Percentiles rank a stretch among this genome's conserved stretches.
Evolutionary conservation across 108 stramenopile species (phyloP).

Genomic region (Bacterosira constricta): DNA sequence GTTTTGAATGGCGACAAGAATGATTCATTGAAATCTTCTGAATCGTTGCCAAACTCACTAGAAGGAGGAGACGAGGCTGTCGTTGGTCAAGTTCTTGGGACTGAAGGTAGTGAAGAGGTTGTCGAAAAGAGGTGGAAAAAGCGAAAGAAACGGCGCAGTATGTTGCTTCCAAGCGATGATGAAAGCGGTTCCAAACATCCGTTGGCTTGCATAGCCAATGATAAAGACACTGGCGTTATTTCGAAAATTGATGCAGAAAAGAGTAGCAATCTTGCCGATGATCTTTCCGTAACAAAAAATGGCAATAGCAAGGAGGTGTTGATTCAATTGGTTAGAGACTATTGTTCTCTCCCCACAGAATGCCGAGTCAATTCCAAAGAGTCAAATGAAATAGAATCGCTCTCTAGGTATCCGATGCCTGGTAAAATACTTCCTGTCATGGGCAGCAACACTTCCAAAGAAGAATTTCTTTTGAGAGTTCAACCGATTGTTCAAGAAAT

Average conservation of each 20-base stretch:
- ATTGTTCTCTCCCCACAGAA: conserved; percentile 14
- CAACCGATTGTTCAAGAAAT: conserved; percentile 35
- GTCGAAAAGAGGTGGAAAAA: background rate
- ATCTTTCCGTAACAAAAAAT: too few relatives aligned
- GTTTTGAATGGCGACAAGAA: background rate
- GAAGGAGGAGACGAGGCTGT: background rate
- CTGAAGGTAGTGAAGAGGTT: background rate
- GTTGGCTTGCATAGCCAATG: background rate
- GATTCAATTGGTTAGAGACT: conserved; percentile 27
- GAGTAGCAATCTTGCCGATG: too few relatives aligned
- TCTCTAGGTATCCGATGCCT: conserved; percentile 30
- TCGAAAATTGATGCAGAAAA: too few relatives aligned
- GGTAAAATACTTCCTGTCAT: conserved; percentile 2
- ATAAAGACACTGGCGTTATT: too few relatives aligned
- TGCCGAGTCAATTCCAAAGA: conserved; percentile 1
- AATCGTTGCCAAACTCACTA: background rate
- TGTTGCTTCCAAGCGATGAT: conserved; percentile 15
- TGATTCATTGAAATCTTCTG: background rate
- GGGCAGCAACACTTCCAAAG: background rate
- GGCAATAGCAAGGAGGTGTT: conserved; percentile 3
- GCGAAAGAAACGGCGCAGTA: conserved; percentile 18
- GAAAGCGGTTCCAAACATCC: background rate
- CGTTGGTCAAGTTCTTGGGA: background rate
- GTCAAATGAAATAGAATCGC: conserved; percentile 15
- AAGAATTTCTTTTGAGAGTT: conserved; percentile 14